phyloP scores from a whole-genome alignment of 2,329 filamentous ascomycete species.

The Pseudocercospora macadamiae region DNA sequence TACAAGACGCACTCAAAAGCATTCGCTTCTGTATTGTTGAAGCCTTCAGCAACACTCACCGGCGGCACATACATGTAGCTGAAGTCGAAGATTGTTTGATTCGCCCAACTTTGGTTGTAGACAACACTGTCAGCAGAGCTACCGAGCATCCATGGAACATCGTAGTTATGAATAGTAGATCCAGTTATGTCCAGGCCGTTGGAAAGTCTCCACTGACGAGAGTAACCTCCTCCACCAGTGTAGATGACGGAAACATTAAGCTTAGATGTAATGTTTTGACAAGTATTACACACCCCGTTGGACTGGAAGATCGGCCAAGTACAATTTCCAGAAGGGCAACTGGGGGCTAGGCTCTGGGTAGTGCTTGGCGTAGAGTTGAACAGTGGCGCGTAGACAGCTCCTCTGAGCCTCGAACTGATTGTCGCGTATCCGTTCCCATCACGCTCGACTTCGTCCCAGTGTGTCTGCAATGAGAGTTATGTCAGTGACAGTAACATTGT shows the following conservation, averaged over 20 bases:
- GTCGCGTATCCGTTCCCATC: background rate
- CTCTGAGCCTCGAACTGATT: conserved; percentile 3
- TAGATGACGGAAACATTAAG: background rate
- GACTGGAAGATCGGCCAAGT: conserved; percentile 20
- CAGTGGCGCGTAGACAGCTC: conserved; percentile 16
- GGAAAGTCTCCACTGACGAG: background rate
- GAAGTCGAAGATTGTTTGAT: conserved; percentile 6
- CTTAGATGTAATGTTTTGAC: conserved; percentile 12
- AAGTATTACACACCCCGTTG: conserved; percentile 24
- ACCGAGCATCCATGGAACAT: background rate
- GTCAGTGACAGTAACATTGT: too few species aligned
- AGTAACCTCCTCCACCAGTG: too few species aligned
- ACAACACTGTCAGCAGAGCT: background rate
- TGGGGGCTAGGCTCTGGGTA: background rate
- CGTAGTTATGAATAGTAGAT: background rate
- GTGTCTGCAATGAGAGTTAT: too few species aligned
- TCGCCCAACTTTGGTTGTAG: background rate
- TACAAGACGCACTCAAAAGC: conserved; percentile 15
- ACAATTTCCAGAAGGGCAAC: conserved; percentile 25
- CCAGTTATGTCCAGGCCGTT: background rate
- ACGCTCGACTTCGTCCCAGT: background rate
- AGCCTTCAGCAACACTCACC: background rate
- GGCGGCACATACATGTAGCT: conserved; percentile 6
- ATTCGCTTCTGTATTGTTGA: background rate
- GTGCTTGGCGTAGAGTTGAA: background rate